Conservation (phyloP, 1,284 basidiomycete species). For the Takashimella tepidaria region DNA sequence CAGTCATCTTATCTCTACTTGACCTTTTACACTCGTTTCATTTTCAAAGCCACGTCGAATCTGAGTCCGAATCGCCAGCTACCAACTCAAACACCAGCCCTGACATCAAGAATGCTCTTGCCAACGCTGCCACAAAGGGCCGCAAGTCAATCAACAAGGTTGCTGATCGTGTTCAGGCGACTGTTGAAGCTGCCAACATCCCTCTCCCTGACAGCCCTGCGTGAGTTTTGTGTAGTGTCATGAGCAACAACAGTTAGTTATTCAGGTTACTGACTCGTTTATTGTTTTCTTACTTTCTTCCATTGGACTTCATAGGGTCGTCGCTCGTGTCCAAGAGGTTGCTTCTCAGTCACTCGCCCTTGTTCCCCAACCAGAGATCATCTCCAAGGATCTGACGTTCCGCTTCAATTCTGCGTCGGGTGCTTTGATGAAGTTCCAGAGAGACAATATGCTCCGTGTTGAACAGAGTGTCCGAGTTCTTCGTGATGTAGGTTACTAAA, state of each 20-base stretch:
- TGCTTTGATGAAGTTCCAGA: constrained; percentile 13
- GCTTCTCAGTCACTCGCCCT: constrained; percentile 15
- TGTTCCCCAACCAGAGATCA: constrained; percentile 11
- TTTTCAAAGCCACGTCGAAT: constrained; percentile 11
- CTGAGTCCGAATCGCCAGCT: constrained; percentile 20
- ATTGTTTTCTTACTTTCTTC: not conserved
- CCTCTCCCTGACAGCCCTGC: constrained; percentile 38
- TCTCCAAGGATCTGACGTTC: constrained; percentile 11
- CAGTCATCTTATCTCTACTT: too few relatives aligned
- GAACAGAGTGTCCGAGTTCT: constrained; percentile 17
- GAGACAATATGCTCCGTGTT: constrained; percentile 12
- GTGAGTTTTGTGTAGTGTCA: constrained; percentile 18
- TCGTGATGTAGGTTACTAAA: constrained; percentile 27
- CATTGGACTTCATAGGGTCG: not conserved
- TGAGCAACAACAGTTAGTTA: not conserved
- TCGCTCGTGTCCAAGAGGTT: constrained; percentile 3
- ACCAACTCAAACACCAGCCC: not conserved
- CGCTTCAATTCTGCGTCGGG: constrained; percentile 5
- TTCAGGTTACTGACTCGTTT: not conserved
- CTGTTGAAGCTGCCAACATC: constrained; percentile 34
- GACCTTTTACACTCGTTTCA: not conserved
- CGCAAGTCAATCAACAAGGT: constrained; percentile 35
- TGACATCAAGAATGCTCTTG: constrained; percentile 22
- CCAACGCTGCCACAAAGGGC: constrained; percentile 13
- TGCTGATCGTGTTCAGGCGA: constrained; percentile 21